A percentile compares a stretch with the other conserved stretches of the same genome.
Evolutionary conservation across 2,329 filamentous ascomycete species (phyloP).

Genomic region (Coniochaeta sp.): DNA sequence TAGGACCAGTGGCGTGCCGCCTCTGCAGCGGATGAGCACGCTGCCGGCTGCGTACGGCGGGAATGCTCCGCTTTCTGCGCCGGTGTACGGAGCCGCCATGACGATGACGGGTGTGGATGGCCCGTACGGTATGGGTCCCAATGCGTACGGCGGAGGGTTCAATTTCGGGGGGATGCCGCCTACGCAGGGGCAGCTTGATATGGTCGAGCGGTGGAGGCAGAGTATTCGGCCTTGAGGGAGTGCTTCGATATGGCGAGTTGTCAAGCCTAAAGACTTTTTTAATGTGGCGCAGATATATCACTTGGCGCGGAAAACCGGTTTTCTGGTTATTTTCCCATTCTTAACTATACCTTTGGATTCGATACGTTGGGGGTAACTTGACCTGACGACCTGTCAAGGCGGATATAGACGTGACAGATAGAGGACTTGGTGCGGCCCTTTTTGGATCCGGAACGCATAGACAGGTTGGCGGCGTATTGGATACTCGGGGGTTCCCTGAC

Average conservation of each 20-base stretch:
- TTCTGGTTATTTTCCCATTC: background rate
- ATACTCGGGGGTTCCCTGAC: background rate
- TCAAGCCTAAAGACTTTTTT: background rate
- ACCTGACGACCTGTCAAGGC: background rate
- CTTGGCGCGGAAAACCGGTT: background rate
- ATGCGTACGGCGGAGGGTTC: constrained; percentile 4
- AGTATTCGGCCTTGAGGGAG: constrained; percentile 13
- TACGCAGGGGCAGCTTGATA: constrained; percentile 18
- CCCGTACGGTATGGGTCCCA: background rate
- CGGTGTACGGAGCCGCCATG: background rate
- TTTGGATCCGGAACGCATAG: background rate
- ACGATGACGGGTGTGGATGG: background rate
- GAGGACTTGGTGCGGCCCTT: background rate
- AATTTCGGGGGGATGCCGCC: constrained; percentile 12
- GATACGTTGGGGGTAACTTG: background rate
- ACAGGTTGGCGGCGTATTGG: background rate
- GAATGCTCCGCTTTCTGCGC: background rate
- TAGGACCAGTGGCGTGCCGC: background rate
- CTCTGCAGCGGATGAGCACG: constrained; percentile 8
- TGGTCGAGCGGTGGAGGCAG: constrained; percentile 26
- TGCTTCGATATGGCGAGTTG: background rate
- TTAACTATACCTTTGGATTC: background rate
- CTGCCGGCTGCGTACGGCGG: background rate
- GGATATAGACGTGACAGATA: background rate
- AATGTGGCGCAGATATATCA: background rate